Conservation (phyloP, 2,329 filamentous ascomycete species). For the Clonostachys sp. region DNA sequence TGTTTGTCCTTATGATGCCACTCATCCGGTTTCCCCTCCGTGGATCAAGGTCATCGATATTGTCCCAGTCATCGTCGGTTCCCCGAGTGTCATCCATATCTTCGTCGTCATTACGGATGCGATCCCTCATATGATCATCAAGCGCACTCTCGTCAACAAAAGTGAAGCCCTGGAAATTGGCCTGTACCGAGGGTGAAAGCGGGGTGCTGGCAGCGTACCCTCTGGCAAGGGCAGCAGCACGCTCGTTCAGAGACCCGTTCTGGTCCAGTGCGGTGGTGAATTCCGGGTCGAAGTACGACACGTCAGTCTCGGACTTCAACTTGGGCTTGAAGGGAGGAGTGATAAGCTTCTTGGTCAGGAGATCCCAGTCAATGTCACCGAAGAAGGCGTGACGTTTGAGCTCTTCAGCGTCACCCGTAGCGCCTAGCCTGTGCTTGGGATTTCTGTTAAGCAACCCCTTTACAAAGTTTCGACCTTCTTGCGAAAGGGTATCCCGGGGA, state of each 20-base stretch:
- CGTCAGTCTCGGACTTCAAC: conserved; percentile 91
- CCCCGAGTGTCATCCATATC: conserved; percentile 53
- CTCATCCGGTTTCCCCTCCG: conserved; percentile 57
- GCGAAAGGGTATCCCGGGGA: conserved; percentile 87
- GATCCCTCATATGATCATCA: conserved; percentile 72
- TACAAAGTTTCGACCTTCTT: conserved; percentile 95
- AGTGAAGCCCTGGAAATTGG: conserved; percentile 97
- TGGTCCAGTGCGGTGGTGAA: conserved; percentile 93
- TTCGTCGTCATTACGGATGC: conserved; percentile 44
- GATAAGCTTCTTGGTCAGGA: conserved; percentile 83
- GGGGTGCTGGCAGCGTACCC: conserved; percentile 89
- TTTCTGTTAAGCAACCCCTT: conserved; percentile 97
- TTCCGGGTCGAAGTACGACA: conserved; percentile 97
- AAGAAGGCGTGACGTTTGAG: conserved; percentile 95
- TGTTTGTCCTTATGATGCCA: conserved; percentile 52
- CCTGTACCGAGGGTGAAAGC: conserved; percentile 90
- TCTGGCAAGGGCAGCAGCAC: conserved; percentile 79
- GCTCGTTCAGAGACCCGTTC: conserved; percentile 83
- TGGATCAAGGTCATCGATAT: conserved; percentile 48
- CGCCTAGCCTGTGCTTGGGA: conserved; percentile 89
- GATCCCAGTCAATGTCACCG: conserved; percentile 86
- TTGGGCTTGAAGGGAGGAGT: conserved; percentile 97
- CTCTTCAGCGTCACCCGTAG: conserved; percentile 86
- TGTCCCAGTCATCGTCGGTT: conserved; percentile 54
- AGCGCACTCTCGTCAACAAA: conserved; percentile 98